These are phyloP conservation scores for Penicillium coffeae DNA, from an alignment of 495 filamentous ascomycete genomes.

Conservation along the genomic window DNA sequence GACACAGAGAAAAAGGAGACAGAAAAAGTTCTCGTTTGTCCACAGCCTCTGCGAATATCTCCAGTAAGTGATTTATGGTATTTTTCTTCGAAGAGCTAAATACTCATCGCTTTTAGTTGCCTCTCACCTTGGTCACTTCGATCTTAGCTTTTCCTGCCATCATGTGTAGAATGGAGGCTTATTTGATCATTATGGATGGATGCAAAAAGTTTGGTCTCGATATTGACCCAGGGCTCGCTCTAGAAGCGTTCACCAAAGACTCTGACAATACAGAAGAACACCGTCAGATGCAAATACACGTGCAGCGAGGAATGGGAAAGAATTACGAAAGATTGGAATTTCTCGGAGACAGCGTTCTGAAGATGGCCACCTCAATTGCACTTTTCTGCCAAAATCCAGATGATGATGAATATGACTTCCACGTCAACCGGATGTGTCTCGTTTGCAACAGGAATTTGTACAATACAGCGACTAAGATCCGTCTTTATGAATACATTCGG, in stretches of 20 bases:
- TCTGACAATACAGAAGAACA: constrained; percentile 87
- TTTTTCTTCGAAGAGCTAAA: background rate
- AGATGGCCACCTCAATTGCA: constrained; percentile 90
- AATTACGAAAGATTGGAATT: constrained; percentile 97
- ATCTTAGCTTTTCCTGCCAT: constrained; percentile 76
- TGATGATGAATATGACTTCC: constrained; percentile 80
- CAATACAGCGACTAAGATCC: constrained; percentile 62
- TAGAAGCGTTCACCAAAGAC: constrained; percentile 94
- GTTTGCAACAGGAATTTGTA: constrained; percentile 92
- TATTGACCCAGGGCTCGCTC: constrained; percentile 63
- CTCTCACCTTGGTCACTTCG: constrained; percentile 59
- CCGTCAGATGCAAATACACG: constrained; percentile 62
- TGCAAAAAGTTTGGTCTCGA: constrained; percentile 55
- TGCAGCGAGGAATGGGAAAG: constrained; percentile 86
- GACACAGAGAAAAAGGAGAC: constrained; percentile 47
- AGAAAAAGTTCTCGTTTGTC: constrained; percentile 46
- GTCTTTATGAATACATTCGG: constrained; percentile 71
- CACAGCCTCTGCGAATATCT: constrained; percentile 68
- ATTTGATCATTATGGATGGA: constrained; percentile 74
- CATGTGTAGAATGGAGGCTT: constrained; percentile 76
- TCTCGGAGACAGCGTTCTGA: constrained; percentile 89
- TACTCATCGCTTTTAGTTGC: constrained; percentile 46
- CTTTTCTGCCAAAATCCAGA: constrained; percentile 72
- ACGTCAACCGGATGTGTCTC: constrained; percentile 85
- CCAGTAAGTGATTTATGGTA: constrained; percentile 49